Conservation (phyloP, 2,329 filamentous ascomycete genomes). For the Aspergillus persii region DNA sequence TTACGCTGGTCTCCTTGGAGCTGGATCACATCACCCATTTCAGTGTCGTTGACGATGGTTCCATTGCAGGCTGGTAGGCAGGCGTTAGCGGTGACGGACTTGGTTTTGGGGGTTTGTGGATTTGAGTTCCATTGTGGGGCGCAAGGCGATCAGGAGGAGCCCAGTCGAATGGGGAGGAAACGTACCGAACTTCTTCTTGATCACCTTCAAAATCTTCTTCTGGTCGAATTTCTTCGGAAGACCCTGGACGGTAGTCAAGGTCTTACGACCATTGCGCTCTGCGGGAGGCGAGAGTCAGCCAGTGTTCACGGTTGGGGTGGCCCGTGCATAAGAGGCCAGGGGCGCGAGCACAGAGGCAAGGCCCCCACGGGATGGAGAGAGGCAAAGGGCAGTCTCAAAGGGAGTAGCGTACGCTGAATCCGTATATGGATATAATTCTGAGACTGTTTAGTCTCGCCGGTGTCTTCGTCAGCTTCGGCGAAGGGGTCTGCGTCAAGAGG, state of each 20-base stretch:
- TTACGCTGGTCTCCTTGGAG: conserved; percentile 99
- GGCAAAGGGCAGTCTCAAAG: neutral
- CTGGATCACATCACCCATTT: conserved; percentile 99
- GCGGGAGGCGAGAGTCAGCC: conserved; percentile 28
- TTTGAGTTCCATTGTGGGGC: neutral
- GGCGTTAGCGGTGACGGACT: conserved; percentile 18
- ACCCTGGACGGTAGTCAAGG: conserved; percentile 98
- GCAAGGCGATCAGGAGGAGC: neutral
- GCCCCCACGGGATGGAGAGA: neutral
- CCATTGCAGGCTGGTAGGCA: conserved; percentile 84
- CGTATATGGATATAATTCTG: conserved; percentile 99
- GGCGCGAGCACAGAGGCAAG: neutral
- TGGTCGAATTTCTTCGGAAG: conserved; percentile 98
- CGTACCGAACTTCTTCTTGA: conserved; percentile 98
- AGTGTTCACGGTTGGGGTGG: conserved; percentile 3
- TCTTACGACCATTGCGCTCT: conserved; percentile 99
- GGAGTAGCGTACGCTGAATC: conserved; percentile 80
- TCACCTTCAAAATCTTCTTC: conserved; percentile 99
- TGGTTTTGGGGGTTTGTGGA: neutral
- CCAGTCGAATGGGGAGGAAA: conserved; percentile 9
- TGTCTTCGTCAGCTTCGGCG: conserved; percentile 99
- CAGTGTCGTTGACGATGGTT: conserved; percentile 91
- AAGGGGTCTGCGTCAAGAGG: conserved; percentile 76
- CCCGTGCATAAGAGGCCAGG: neutral
- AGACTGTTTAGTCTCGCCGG: conserved; percentile 89